phyloP scores from a whole-genome alignment of 495 filamentous ascomycete genomes.

The Podospora pseudopauciseta region DNA sequence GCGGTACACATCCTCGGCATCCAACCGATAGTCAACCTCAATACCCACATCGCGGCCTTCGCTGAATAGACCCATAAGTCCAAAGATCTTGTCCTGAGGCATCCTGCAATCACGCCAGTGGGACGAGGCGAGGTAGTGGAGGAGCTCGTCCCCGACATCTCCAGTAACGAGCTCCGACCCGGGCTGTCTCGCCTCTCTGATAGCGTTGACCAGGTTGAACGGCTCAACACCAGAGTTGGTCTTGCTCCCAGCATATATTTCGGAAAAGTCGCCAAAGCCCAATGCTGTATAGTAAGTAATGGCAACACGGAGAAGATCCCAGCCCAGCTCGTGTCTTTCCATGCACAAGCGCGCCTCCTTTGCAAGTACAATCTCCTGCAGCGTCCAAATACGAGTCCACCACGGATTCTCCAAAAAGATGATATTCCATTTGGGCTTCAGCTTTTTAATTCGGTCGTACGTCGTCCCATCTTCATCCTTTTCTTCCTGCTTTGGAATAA shows the following conservation, averaged over 20 bases:
- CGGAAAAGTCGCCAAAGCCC: background rate
- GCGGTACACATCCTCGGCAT: conserved; percentile 7
- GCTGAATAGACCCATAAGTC: conserved; percentile 27
- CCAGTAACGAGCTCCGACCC: too few relatives aligned
- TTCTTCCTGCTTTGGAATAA: background rate
- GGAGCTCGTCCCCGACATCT: conserved; percentile 9
- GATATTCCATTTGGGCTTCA: background rate
- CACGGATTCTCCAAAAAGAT: conserved; percentile 8
- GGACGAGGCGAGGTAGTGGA: conserved; percentile 7
- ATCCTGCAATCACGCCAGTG: conserved; percentile 25
- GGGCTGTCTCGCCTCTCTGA: background rate
- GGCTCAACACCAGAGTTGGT: background rate
- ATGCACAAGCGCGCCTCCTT: background rate
- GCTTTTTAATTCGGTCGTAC: background rate
- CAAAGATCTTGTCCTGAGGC: conserved; percentile 32
- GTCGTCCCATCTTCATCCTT: background rate
- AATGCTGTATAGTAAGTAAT: conserved; percentile 1
- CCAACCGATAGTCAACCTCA: conserved; percentile 6
- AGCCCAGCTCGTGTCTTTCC: background rate
- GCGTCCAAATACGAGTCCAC: conserved; percentile 22
- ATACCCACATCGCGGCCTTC: conserved; percentile 7
- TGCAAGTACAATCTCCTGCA: conserved; percentile 20
- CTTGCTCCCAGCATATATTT: background rate
- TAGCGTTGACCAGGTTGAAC: conserved; percentile 5
- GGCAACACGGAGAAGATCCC: conserved; percentile 13